Evolutionary conservation across 1,139 yeast genomes (phyloP).

Genomic region (Sugiyamaella japonica): DNA sequence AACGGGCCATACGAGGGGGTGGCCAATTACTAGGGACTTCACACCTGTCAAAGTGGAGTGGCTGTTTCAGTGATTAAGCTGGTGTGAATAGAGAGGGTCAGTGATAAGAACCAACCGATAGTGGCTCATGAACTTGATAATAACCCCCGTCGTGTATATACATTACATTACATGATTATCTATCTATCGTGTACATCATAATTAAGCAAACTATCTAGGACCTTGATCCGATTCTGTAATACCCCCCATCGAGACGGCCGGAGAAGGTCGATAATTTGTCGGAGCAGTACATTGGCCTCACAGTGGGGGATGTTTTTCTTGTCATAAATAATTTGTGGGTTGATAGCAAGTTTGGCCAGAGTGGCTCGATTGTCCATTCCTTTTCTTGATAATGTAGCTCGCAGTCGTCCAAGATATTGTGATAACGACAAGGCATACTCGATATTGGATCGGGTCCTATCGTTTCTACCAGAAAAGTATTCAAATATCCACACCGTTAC

Average conservation of each 20-base stretch:
- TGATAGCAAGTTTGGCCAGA: constrained; percentile 8
- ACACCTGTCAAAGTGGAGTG: too few species aligned
- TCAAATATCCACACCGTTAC: constrained; percentile 32
- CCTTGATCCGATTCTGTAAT: constrained; percentile 19
- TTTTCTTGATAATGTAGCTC: constrained; percentile 23
- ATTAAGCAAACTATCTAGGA: constrained; percentile 13
- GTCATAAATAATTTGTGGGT: constrained; percentile 15
- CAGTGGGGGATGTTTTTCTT: constrained; percentile 19
- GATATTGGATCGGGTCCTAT: not conserved
- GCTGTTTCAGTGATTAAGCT: not conserved
- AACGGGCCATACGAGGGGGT: too few species aligned
- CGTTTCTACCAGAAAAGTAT: constrained; percentile 13
- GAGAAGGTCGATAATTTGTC: constrained; percentile 25
- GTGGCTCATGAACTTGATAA: too few species aligned
- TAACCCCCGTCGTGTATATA: constrained; percentile 7
- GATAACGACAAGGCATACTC: constrained; percentile 7
- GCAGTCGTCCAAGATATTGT: constrained; percentile 25
- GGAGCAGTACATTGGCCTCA: constrained; percentile 30
- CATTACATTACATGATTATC: constrained; percentile 1
- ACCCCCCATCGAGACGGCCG: constrained; percentile 31
- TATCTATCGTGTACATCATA: constrained; percentile 4
- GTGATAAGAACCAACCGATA: not conserved
- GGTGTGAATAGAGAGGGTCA: not conserved
- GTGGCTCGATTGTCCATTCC: constrained; percentile 14
- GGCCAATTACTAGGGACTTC: too few species aligned